Evolutionary conservation across 345 rosid species (phyloP), one percentile per base, ranked within the genome.

Genomic region (Brassica juncea): DNA sequence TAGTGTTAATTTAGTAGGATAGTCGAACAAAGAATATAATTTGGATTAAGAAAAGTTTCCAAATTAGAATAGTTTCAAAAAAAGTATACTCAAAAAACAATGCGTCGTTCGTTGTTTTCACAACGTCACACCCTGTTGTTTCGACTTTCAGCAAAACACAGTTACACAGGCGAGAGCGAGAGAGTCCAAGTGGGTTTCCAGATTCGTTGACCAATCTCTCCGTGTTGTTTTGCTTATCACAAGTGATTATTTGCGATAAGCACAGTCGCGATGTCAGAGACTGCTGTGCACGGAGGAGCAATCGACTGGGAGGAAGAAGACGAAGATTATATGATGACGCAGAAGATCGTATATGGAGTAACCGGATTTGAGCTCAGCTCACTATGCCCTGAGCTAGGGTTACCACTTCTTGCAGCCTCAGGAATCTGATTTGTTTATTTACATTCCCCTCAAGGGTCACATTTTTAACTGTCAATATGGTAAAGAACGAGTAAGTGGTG

Each of bases 341-440:
- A 28, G 31, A 28, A 28, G 31, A 28, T 28, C 31, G 4, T 28
- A 28, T 28, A 28, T 7, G 89, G 96, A 90, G 77, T 98, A 90
- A 78, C 87, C 89, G 7, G 88, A 87, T 32, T 70, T 89, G 37
- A 89, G 84, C 44, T 28, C 31, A 28, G 31, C 84, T 28, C 91
- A 27, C 87, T 89, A 27, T 86, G 82, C 27, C 87, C 87, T 28
- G 92, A 91, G 80, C 89, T 95, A 27, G 98, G 98, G 69, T 65
- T 93, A 54, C 77, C 89, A 9, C 79, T 82, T 61, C 80, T 82
- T 69, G 87, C 88, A 77, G 83, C 82, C 35, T 47, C 60, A 2
- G 87, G 87, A 74, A 77, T 85, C 60, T 88, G 81, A 88, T 31
- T 15, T 47, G 54, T 12, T 35, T 47, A 42, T 73, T 73, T 72